These are phyloP conservation scores for Botrytis deweyae DNA, from an alignment of 2,329 filamentous ascomycete genomes.

Conservation along the genomic window DNA sequence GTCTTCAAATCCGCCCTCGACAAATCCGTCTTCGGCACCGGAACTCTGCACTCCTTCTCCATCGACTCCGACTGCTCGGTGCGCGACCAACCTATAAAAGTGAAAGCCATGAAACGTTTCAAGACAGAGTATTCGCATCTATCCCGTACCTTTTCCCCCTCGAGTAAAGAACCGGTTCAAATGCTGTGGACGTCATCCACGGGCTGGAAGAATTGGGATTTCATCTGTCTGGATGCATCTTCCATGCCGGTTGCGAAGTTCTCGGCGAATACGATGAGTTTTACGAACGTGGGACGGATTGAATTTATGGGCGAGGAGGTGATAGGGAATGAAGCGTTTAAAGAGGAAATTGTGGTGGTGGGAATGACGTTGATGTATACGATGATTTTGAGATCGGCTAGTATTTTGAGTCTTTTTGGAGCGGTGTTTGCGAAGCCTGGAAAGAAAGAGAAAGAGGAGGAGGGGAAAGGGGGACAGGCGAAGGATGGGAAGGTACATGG, in stretches of 20 bases:
- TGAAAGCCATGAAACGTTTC: conserved; percentile 27
- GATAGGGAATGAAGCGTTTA: conserved; percentile 15
- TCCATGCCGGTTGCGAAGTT: conserved; percentile 10
- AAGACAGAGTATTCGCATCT: conserved; percentile 27
- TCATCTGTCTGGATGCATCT: neutral
- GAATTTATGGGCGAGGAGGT: conserved; percentile 1
- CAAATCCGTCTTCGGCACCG: conserved; percentile 21
- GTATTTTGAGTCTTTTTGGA: conserved; percentile 3
- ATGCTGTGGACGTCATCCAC: conserved; percentile 22
- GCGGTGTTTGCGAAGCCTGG: neutral
- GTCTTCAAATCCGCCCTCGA: conserved; percentile 22
- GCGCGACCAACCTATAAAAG: conserved; percentile 18
- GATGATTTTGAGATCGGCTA: conserved; percentile 24
- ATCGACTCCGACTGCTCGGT: conserved; percentile 26
- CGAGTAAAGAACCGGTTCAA: neutral
- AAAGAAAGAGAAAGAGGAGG: neutral
- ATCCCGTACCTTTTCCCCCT: conserved; percentile 22
- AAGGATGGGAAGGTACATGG: neutral
- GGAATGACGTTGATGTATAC: conserved; percentile 27
- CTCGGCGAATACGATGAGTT: neutral
- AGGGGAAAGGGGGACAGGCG: neutral
- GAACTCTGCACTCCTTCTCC: conserved; percentile 24
- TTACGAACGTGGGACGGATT: neutral
- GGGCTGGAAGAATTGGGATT: conserved; percentile 8
- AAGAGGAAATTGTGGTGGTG: conserved; percentile 28